A percentile compares a stretch with the other conserved stretches of the same genome.
These are phyloP conservation scores for Oryza glaberrima DNA, from an alignment of 176 grass and related monocot genomes.

Conservation along the genomic window DNA sequence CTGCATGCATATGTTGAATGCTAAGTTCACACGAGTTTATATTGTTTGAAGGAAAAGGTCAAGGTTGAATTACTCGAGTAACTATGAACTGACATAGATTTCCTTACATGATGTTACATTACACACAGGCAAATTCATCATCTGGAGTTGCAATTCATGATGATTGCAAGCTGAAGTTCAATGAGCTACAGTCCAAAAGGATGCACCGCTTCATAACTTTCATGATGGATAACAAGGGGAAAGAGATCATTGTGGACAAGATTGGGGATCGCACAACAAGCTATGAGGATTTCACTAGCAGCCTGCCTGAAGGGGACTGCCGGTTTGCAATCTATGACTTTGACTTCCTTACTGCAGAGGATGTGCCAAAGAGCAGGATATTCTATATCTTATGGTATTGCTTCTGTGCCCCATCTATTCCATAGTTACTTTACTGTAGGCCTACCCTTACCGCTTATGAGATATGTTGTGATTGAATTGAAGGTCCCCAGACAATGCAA, in stretches of 20 bases:
- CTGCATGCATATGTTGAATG: neutral
- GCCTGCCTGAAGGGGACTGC: slow-evolving; percentile 74
- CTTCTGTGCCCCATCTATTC: neutral
- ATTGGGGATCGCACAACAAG: slow-evolving; percentile 50
- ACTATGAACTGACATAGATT: neutral
- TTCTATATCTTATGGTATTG: slow-evolving; percentile 86
- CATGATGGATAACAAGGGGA: slow-evolving; percentile 66
- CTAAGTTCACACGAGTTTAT: neutral
- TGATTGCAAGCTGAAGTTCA: slow-evolving; percentile 74
- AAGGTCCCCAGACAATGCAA: slow-evolving; percentile 70
- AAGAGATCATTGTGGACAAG: slow-evolving; percentile 77
- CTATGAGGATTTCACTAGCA: slow-evolving; percentile 65
- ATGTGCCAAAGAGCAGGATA: slow-evolving; percentile 91
- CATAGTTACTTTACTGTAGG: neutral
- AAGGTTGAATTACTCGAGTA: neutral
- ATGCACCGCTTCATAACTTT: slow-evolving; percentile 70
- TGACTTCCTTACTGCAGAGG: slow-evolving; percentile 73
- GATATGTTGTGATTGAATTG: slow-evolving; percentile 10
- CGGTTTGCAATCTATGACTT: slow-evolving; percentile 80
- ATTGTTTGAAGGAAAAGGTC: neutral
- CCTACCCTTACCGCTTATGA: neutral
- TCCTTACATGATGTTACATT: neutral
- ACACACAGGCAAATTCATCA: slow-evolving; percentile 57
- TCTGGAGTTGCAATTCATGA: slow-evolving; percentile 80
- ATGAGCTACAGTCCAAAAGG: slow-evolving; percentile 86